Conservation (phyloP, 2,329 filamentous ascomycete species). For the Fusarium stilboides region DNA sequence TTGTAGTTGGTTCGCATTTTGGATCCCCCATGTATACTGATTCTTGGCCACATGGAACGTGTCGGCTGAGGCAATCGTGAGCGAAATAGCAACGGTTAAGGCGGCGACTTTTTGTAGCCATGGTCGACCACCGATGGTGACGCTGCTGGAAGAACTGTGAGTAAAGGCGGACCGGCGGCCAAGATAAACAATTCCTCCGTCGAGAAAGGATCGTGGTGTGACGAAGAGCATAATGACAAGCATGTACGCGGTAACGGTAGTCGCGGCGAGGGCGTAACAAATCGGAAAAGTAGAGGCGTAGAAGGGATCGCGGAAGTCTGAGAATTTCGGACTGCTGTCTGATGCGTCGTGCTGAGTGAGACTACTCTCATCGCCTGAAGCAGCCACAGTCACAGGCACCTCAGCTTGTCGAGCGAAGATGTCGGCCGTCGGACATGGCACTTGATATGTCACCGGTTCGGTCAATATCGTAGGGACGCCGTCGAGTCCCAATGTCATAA, state of each 20-base stretch:
- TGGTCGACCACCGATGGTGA: conserved; percentile 90
- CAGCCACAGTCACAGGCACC: conserved; percentile 57
- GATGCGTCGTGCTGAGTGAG: conserved; percentile 50
- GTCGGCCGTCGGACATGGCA: conserved; percentile 51
- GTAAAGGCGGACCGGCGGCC: conserved; percentile 89
- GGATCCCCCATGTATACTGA: conserved; percentile 85
- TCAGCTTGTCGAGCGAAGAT: conserved; percentile 39
- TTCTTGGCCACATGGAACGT: conserved; percentile 87
- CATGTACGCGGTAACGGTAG: conserved; percentile 91
- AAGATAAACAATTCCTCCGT: conserved; percentile 86
- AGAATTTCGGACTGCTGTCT: conserved; percentile 60
- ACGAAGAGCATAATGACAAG: conserved; percentile 95
- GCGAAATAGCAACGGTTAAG: conserved; percentile 82
- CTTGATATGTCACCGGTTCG: conserved; percentile 69
- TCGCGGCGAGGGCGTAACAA: conserved; percentile 91
- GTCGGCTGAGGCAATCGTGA: conserved; percentile 94
- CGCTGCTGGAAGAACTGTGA: conserved; percentile 81
- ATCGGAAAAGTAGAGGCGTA: conserved; percentile 95
- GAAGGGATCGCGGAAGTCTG: conserved; percentile 87
- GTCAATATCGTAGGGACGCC: conserved; percentile 71
- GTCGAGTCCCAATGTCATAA: conserved; percentile 66
- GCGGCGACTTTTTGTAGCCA: conserved; percentile 92
- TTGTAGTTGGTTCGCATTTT: conserved; percentile 84
- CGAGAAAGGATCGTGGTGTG: conserved; percentile 92
- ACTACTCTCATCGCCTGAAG: conserved; percentile 55